Evolutionary conservation across 1,139 yeast species (phyloP).

Genomic region (Hansenula lynferdii): DNA sequence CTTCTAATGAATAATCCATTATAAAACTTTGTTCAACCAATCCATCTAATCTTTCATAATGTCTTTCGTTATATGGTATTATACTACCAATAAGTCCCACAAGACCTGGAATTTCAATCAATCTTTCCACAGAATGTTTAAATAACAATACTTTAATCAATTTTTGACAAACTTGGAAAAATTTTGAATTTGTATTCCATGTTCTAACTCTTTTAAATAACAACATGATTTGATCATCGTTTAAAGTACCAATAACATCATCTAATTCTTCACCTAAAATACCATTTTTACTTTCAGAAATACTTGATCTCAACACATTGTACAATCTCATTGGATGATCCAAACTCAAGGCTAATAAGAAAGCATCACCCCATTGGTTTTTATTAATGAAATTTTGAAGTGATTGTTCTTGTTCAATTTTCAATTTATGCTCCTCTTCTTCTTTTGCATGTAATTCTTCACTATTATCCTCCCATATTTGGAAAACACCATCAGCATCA

Average conservation of each 20-base stretch:
- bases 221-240: conserved; percentile 51
- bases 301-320: conserved; percentile 57
- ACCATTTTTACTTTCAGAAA: conserved; percentile 33
- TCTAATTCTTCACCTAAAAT: conserved; percentile 56
- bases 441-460: conserved; percentile 55
- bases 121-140: conserved; percentile 45
- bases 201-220: conserved; percentile 77
- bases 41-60: conserved; percentile 68
- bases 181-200: conserved; percentile 90
- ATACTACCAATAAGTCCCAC: conserved; percentile 67
- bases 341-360: conserved; percentile 74
- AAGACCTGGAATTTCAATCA: conserved; percentile 64
- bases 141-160: conserved; percentile 60
- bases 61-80: conserved; percentile 86
- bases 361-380: conserved; percentile 86
- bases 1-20: conserved; percentile 78
- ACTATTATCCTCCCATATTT: conserved; percentile 85
- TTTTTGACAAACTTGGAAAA: conserved; percentile 76
- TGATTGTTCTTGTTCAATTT: conserved; percentile 84
- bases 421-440: conserved; percentile 43
- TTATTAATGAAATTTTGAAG: conserved; percentile 65
- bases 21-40: conserved; percentile 81
- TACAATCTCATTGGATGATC: conserved; percentile 85
- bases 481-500: conserved; percentile 92
- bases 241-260: conserved; percentile 52